Percentiles rank a stretch among this genome's conserved stretches.
These are phyloP conservation scores for Vanderwaltozyma tropicalis DNA, from an alignment of 805 yeast species.

Conservation along the genomic window DNA sequence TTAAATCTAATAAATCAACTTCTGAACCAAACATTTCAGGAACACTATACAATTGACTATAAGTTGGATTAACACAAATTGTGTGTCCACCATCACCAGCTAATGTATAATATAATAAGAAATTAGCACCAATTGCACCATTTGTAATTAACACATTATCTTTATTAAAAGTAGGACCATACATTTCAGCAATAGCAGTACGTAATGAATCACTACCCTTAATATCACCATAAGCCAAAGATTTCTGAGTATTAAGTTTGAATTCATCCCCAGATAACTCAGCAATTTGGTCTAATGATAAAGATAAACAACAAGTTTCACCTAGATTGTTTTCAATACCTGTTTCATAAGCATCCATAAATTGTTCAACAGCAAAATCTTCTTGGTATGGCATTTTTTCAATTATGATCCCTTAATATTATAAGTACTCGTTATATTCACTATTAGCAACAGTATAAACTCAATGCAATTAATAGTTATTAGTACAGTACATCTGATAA, in stretches of 20 bases:
- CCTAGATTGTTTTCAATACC: constrained; percentile 35
- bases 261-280: constrained; percentile 22
- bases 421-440: no score
- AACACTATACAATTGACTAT: constrained; percentile 40
- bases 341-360: constrained; percentile 42
- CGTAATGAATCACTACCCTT: constrained; percentile 36
- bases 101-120: constrained; percentile 35
- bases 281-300: constrained; percentile 33
- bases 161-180: constrained; percentile 19
- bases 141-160: constrained; percentile 40
- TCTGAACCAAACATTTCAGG: constrained; percentile 37
- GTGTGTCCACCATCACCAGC: constrained; percentile 38
- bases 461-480: no score
- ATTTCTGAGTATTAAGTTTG: constrained; percentile 14
- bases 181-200: constrained; percentile 29
- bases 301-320: constrained; percentile 42
- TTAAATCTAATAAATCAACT: constrained; percentile 30
- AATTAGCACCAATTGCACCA: constrained; percentile 50
- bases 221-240: constrained; percentile 39
- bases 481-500: no score
- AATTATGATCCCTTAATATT: no score
- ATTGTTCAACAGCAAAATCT: constrained; percentile 42
- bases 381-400: constrained; percentile 34
- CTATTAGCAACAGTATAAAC: no score
- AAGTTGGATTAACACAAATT: constrained; percentile 39